These are phyloP conservation scores for Exserohilum turcica DNA, from an alignment of 2,329 filamentous ascomycete genomes.

Conservation along the genomic window DNA sequence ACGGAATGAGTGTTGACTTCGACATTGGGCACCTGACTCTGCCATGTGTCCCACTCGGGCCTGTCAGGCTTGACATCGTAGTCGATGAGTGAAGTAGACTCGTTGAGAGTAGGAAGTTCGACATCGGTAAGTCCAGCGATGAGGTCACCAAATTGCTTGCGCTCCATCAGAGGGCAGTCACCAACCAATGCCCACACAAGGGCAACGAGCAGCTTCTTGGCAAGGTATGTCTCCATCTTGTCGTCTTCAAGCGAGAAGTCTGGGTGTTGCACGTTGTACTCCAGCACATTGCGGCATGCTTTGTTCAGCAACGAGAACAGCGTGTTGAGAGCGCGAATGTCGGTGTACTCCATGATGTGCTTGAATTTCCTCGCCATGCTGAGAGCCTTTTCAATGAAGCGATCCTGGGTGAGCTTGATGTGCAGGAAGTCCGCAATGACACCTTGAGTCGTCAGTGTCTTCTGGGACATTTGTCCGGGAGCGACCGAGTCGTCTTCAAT, in stretches of 20 bases:
- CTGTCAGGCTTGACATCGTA: constrained; percentile 88
- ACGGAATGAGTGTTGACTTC: constrained; percentile 99
- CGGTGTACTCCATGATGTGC: constrained; percentile 98
- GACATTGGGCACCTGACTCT: constrained; percentile 88
- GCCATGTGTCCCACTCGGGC: constrained; percentile 91
- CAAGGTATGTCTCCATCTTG: constrained; percentile 84
- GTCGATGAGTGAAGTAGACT: constrained; percentile 87
- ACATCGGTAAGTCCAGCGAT: constrained; percentile 82
- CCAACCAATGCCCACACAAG: constrained; percentile 95
- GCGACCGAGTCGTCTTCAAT: constrained; percentile 88
- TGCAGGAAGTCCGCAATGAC: constrained; percentile 80
- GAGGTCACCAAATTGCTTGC: constrained; percentile 86
- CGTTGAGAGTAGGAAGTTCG: constrained; percentile 79
- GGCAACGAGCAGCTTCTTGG: constrained; percentile 92
- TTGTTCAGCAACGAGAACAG: constrained; percentile 97
- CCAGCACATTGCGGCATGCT: constrained; percentile 85
- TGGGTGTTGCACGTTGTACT: constrained; percentile 92
- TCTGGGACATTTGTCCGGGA: constrained; percentile 56
- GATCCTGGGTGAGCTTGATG: constrained; percentile 74
- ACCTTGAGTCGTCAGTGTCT: constrained; percentile 77
- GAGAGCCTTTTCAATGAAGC: constrained; percentile 80
- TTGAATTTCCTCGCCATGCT: constrained; percentile 76
- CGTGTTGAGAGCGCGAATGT: constrained; percentile 86
- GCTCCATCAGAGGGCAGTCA: constrained; percentile 86
- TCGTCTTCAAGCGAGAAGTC: constrained; percentile 93